These are phyloP conservation scores for Stephania yunnanensis DNA, from an alignment of 164 flowering plant species.

Conservation along the genomic window DNA sequence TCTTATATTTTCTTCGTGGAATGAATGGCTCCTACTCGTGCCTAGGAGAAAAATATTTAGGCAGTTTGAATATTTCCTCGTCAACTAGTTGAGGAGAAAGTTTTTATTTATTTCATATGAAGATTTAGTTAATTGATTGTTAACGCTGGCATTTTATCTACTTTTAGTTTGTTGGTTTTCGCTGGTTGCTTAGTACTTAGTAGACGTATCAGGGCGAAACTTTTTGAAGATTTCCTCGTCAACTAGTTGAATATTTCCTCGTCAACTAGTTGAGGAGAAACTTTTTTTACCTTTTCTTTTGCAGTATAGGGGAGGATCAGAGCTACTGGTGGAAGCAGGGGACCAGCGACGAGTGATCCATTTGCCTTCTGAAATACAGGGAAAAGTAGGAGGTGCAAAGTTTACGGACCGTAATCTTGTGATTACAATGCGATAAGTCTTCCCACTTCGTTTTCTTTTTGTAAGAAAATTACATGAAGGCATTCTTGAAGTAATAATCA, in stretches of 20 bases:
- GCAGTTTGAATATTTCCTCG: background rate
- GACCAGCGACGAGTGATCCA: conserved; percentile 83
- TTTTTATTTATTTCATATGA: background rate
- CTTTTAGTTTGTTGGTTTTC: background rate
- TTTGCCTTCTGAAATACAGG: conserved; percentile 69
- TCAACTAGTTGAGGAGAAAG: background rate
- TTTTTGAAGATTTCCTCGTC: too few species aligned
- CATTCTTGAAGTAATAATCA: background rate
- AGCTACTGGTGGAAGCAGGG: conserved; percentile 91
- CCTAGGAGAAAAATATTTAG: too few species aligned
- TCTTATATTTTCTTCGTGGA: background rate
- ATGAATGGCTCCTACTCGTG: background rate
- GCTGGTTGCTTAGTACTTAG: background rate
- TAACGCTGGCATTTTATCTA: background rate
- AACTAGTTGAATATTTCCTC: too few species aligned
- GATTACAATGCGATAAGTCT: conserved; percentile 46
- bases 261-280: too few species aligned
- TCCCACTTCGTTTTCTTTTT: background rate
- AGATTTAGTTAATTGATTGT: background rate
- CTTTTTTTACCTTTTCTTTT: conserved; percentile 10
- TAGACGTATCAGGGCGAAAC: too few species aligned
- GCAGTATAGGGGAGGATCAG: conserved; percentile 94
- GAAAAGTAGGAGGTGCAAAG: conserved; percentile 88
- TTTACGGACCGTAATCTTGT: conserved; percentile 60
- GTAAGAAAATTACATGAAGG: background rate